Evolutionary conservation across 805 yeast species (phyloP).

Genomic region (Wickerhamiella cacticola): DNA sequence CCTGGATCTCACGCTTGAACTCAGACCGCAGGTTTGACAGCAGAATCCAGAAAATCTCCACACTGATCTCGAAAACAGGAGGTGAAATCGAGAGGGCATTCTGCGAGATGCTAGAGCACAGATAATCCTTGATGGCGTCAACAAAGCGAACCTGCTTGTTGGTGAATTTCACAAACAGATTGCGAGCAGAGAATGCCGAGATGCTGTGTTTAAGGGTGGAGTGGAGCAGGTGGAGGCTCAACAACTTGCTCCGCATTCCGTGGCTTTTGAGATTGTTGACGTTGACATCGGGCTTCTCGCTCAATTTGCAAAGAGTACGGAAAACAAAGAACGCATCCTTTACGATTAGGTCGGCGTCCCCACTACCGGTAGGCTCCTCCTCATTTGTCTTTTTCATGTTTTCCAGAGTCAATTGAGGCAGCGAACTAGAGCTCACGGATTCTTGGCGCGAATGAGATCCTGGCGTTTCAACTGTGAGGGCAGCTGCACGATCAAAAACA

Average conservation of each 20-base stretch:
- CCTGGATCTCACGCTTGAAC: conserved; percentile 88
- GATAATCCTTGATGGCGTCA: conserved; percentile 70
- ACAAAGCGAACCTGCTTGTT: conserved; percentile 43
- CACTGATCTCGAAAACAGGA: conserved; percentile 80
- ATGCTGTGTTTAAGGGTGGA: conserved; percentile 76
- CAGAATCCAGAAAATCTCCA: conserved; percentile 88
- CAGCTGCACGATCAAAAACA: conserved; percentile 54
- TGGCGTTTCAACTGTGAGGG: not conserved
- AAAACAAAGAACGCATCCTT: conserved; percentile 89
- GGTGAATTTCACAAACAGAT: conserved; percentile 27
- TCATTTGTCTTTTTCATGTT: conserved; percentile 22
- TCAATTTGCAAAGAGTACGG: conserved; percentile 87
- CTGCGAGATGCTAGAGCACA: conserved; percentile 71
- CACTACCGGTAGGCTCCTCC: conserved; percentile 32
- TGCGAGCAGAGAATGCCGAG: conserved; percentile 51
- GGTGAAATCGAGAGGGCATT: conserved; percentile 88
- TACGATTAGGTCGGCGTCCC: conserved; percentile 55
- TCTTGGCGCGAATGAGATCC: not conserved
- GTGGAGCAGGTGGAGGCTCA: conserved; percentile 79
- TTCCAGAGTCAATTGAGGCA: conserved; percentile 20
- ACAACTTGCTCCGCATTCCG: conserved; percentile 78
- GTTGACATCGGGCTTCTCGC: conserved; percentile 67
- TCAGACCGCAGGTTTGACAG: conserved; percentile 72
- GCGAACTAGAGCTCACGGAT: not conserved
- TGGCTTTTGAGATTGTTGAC: conserved; percentile 69